These are phyloP conservation scores for Daucus carota DNA, from an alignment of 129 eudicot genomes.

Conservation along the genomic window DNA sequence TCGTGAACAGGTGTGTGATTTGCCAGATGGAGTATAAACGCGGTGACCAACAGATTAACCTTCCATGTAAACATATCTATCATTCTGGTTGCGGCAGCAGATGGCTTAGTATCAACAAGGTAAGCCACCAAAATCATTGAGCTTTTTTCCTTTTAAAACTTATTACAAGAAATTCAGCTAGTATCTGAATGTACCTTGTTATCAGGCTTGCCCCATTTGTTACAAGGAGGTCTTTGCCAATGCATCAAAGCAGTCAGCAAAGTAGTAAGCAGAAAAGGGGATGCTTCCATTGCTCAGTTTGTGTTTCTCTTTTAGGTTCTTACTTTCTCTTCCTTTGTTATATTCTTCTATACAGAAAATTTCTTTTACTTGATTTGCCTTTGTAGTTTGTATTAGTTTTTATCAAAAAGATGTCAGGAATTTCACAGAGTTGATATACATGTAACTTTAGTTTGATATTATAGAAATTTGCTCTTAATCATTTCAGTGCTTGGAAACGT, in stretches of 20 bases:
- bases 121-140: conserved; percentile 14
- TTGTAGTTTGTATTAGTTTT: background rate
- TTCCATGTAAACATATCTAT: conserved; percentile 91
- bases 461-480: background rate
- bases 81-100: conserved; percentile 70
- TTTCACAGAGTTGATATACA: background rate
- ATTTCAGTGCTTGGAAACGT: background rate
- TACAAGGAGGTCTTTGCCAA: conserved; percentile 61
- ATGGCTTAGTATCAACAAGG: conserved; percentile 97
- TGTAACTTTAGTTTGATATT: background rate
- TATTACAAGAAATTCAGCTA: background rate
- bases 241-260: conserved; percentile 41
- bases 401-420: background rate
- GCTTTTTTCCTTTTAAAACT: background rate
- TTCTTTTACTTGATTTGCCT: background rate
- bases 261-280: conserved; percentile 18
- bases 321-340: background rate
- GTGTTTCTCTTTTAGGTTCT: background rate
- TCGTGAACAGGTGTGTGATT: conserved; percentile 67
- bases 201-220: conserved; percentile 89
- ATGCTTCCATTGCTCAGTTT: background rate
- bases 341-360: background rate
- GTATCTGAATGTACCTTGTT: background rate
- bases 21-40: conserved; percentile 97
- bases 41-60: conserved; percentile 64